phyloP scores from a whole-genome alignment of 106 monocot species.

The Acanthochlamys bracteata region DNA sequence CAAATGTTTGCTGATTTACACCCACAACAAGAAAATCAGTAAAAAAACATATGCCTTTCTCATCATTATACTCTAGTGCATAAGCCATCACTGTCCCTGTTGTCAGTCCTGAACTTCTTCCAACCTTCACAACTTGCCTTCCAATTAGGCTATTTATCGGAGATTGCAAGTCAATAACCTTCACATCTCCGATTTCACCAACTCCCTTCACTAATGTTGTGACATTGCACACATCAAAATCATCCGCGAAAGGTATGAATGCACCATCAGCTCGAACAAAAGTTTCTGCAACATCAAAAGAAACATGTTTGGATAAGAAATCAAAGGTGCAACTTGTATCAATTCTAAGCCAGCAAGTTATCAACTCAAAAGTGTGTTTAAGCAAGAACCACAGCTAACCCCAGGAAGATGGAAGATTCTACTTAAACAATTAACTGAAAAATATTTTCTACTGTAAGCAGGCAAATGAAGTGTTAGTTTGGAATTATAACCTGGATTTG shows the following conservation, averaged over 20 bases:
- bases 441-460: too few relatives aligned
- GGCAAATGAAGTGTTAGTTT: not conserved
- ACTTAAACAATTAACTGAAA: too few relatives aligned
- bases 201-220: constrained; percentile 73
- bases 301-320: constrained; percentile 25
- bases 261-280: constrained; percentile 98
- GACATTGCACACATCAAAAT: constrained; percentile 70
- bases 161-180: constrained; percentile 71
- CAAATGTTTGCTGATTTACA: constrained; percentile 87
- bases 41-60: constrained; percentile 90
- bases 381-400: too few relatives aligned
- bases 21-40: constrained; percentile 93
- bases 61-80: constrained; percentile 89
- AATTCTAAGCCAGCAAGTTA: too few relatives aligned
- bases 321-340: too few relatives aligned
- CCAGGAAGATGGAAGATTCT: too few relatives aligned
- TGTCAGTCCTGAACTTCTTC: constrained; percentile 83
- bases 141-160: constrained; percentile 76
- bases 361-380: too few relatives aligned
- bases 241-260: constrained; percentile 85
- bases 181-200: constrained; percentile 77
- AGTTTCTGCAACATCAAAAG: constrained; percentile 63
- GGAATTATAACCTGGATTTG: constrained; percentile 76
- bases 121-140: constrained; percentile 79
- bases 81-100: constrained; percentile 80